phyloP scores from a whole-genome alignment of 495 filamentous ascomycete genomes.

The Parathielavia hyrcaniae region DNA sequence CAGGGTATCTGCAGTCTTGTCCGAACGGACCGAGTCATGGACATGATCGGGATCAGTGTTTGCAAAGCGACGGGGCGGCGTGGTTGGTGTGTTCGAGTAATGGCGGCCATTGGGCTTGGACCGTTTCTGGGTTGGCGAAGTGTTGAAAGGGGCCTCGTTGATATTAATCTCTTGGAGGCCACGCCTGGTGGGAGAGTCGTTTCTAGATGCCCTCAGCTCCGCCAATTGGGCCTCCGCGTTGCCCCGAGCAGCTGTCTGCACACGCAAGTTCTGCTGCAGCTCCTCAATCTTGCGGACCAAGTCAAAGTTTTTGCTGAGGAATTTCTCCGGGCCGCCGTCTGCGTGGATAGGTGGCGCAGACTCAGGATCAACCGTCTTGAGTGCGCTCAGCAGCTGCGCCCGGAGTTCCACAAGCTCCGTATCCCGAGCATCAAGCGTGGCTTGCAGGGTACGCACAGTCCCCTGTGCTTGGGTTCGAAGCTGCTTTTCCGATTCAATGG shows the following conservation, averaged over 20 bases:
- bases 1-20: conserved; percentile 82
- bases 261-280: conserved; percentile 74
- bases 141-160: conserved; percentile 70
- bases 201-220: conserved; percentile 69
- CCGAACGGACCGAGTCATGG: conserved; percentile 76
- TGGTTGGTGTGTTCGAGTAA: conserved; percentile 62
- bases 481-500: conserved; percentile 84
- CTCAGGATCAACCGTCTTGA: conserved; percentile 83
- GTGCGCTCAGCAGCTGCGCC: conserved; percentile 68
- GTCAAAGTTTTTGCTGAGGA: conserved; percentile 59
- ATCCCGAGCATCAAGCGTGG: conserved; percentile 66
- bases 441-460: conserved; percentile 75
- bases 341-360: conserved; percentile 37
- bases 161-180: conserved; percentile 77
- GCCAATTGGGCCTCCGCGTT: conserved; percentile 79
- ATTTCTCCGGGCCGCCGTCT: conserved; percentile 47
- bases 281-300: conserved; percentile 85
- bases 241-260: conserved; percentile 74
- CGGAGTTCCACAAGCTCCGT: conserved; percentile 73
- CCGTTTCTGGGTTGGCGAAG: conserved; percentile 69
- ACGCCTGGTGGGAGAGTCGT: conserved; percentile 64
- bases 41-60: conserved; percentile 55
- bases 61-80: conserved; percentile 64
- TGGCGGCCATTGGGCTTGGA: conserved; percentile 66
- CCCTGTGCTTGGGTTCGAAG: conserved; percentile 77